A percentile compares a stretch with the other conserved stretches of the same genome.
These are phyloP conservation scores for Pachyrhizus erosus DNA, from an alignment of 306 rosid genomes.

Conservation along the genomic window DNA sequence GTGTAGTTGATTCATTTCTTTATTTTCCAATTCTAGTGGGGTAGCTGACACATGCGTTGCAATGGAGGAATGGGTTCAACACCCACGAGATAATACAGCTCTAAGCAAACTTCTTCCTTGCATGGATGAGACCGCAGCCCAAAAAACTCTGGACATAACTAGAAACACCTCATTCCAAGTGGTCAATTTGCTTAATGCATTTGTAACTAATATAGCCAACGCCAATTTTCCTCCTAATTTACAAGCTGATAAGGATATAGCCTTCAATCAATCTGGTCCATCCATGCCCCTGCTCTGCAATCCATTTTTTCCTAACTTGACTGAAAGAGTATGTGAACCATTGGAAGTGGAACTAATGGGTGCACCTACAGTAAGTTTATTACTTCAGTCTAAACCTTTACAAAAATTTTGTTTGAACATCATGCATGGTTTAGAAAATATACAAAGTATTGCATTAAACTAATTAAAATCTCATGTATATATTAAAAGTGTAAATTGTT, in stretches of 20 bases:
- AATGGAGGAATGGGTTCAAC: conserved; percentile 62
- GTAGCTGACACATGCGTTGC: conserved; percentile 63
- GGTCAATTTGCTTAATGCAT: conserved; percentile 51
- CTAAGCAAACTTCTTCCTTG: conserved; percentile 53
- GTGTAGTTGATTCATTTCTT: neutral
- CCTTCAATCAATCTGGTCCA: conserved; percentile 69
- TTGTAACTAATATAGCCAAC: conserved; percentile 57
- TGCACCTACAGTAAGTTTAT: conserved; percentile 49
- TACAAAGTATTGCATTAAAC: too few relatives aligned
- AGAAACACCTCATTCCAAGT: conserved; percentile 49
- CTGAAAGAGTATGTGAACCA: conserved; percentile 45
- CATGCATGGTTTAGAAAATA: too few relatives aligned
- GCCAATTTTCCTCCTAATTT: conserved; percentile 40
- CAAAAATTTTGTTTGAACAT: too few relatives aligned
- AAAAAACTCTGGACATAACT: conserved; percentile 12
- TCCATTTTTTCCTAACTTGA: conserved; percentile 46
- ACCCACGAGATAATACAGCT: conserved; percentile 47
- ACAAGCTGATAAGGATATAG: conserved; percentile 37
- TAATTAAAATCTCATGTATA: too few relatives aligned
- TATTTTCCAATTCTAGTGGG: conserved; percentile 34
- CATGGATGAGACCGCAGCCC: conserved; percentile 40
- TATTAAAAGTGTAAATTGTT: too few relatives aligned
- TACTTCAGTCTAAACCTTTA: too few relatives aligned
- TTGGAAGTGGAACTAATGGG: conserved; percentile 40
- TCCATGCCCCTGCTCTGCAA: conserved; percentile 56